phyloP scores from a whole-genome alignment of 176 grass and related monocot species.

The Juncus inflexus region DNA sequence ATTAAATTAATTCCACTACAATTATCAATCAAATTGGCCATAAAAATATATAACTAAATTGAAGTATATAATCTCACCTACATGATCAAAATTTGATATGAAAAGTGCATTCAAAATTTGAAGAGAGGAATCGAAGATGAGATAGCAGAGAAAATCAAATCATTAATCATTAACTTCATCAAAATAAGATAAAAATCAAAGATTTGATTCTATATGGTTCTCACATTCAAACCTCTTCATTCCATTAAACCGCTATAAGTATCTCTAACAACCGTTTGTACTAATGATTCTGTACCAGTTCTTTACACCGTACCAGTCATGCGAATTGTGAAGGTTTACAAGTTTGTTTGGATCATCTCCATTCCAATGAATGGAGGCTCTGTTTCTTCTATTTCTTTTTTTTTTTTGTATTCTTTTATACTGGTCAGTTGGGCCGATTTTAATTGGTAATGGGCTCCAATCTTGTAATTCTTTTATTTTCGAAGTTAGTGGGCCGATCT shows the following conservation, averaged over 20 bases:
- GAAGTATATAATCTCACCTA: neutral
- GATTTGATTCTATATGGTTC: conserved; percentile 20
- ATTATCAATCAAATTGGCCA: no score
- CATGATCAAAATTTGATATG: no score
- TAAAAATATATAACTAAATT: neutral
- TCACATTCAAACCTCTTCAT: conserved; percentile 20
- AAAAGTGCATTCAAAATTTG: neutral
- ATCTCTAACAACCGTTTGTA: neutral
- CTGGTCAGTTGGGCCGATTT: neutral
- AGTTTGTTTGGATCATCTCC: neutral
- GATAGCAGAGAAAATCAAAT: conserved; percentile 34
- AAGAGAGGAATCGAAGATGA: conserved; percentile 24
- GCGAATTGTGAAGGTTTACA: neutral
- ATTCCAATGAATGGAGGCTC: neutral
- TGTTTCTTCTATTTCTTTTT: neutral
- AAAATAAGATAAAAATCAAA: neutral
- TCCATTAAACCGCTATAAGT: neutral
- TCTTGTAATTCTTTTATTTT: no score
- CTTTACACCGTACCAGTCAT: conserved; percentile 6
- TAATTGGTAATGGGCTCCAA: no score
- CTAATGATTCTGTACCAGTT: neutral
- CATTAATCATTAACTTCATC: neutral
- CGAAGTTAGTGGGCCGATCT: no score
- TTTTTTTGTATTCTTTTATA: neutral
- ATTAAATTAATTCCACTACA: no score